These are phyloP conservation scores for Pseudozyma hubeiensis DNA, from an alignment of 1,284 basidiomycete species.

Conservation along the genomic window DNA sequence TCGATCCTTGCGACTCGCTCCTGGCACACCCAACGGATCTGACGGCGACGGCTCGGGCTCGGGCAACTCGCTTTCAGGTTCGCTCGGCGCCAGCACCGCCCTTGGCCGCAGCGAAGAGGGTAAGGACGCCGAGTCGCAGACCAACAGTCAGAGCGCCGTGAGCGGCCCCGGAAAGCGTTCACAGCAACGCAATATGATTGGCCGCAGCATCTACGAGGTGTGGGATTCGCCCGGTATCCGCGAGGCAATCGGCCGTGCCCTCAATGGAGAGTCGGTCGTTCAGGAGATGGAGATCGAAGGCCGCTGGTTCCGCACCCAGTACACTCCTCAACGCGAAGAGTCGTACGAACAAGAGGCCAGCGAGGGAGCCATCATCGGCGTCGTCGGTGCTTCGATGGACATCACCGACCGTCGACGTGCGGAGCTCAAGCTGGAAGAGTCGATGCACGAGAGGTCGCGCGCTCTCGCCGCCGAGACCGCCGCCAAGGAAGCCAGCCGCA, in stretches of 20 bases:
- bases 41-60: slow-evolving; percentile 49
- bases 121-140: slow-evolving; percentile 47
- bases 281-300: slow-evolving; percentile 65
- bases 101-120: slow-evolving; percentile 35
- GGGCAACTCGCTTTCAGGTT: slow-evolving; percentile 36
- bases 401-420: slow-evolving; percentile 67
- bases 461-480: slow-evolving; percentile 68
- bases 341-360: slow-evolving; percentile 43
- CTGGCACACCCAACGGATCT: slow-evolving; percentile 56
- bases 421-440: slow-evolving; percentile 63
- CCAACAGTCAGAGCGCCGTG: slow-evolving; percentile 50
- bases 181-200: slow-evolving; percentile 54
- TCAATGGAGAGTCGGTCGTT: slow-evolving; percentile 57
- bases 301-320: slow-evolving; percentile 64
- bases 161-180: slow-evolving; percentile 42
- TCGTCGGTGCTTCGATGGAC: slow-evolving; percentile 69
- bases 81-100: slow-evolving; percentile 19
- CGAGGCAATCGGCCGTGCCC: slow-evolving; percentile 53
- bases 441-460: slow-evolving; percentile 64
- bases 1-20: slow-evolving; percentile 58
- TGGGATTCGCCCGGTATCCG: slow-evolving; percentile 59
- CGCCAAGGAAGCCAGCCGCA: slow-evolving; percentile 72
- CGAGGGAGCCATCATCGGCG: slow-evolving; percentile 62
- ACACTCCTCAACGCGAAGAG: slow-evolving; percentile 58
- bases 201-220: slow-evolving; percentile 57